phyloP scores from a whole-genome alignment of 345 rosid genomes.

The Aegle marmelos region DNA sequence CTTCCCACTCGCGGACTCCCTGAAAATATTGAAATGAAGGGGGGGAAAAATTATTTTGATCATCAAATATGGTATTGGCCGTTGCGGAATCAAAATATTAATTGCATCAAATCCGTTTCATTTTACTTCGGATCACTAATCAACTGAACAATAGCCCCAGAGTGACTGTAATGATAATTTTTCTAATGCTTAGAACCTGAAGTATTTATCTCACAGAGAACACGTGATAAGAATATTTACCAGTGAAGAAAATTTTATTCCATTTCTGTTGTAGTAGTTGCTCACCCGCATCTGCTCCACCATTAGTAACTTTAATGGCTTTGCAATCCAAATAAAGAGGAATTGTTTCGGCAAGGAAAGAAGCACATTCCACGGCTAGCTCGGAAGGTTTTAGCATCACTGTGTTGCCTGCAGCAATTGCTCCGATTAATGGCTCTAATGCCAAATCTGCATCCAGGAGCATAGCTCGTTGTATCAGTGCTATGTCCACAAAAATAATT shows the following conservation, averaged over 20 bases:
- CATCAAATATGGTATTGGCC: neutral
- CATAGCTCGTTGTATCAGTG: neutral
- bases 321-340: constrained; percentile 62
- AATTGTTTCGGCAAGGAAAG: constrained; percentile 50
- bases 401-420: constrained; percentile 89
- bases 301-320: constrained; percentile 70
- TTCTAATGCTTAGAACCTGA: neutral
- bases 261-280: constrained; percentile 61
- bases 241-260: constrained; percentile 95
- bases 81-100: neutral
- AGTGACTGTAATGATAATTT: neutral
- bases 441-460: constrained; percentile 52
- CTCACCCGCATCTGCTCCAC: constrained; percentile 55
- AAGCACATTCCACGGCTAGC: constrained; percentile 54
- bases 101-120: neutral
- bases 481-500: too few species aligned
- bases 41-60: neutral
- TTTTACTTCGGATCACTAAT: neutral
- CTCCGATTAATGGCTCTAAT: constrained; percentile 83
- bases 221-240: constrained; percentile 22
- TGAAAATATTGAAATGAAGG: constrained; percentile 15
- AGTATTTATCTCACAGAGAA: too few species aligned
- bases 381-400: constrained; percentile 78
- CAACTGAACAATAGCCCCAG: neutral
- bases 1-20: constrained; percentile 75